phyloP scores from a whole-genome alignment of 257 asterid genomes.

The Orobanche coerulescens region DNA sequence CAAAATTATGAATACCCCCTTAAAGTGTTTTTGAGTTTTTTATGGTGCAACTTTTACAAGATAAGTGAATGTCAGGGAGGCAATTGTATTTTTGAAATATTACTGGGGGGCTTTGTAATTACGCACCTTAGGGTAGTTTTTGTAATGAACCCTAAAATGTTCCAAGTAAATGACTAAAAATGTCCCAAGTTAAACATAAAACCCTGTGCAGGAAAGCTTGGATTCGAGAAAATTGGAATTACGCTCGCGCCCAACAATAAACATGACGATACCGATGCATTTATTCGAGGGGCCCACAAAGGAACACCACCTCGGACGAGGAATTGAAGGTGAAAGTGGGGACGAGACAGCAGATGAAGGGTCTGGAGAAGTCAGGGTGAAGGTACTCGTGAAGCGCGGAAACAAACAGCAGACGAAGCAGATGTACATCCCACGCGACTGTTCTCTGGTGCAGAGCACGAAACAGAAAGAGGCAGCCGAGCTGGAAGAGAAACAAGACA shows the following conservation, averaged over 20 bases:
- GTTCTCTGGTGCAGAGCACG: constrained; percentile 88
- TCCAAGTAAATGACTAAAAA: not conserved
- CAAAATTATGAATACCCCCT: not conserved
- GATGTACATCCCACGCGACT: constrained; percentile 84
- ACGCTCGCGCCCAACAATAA: constrained; percentile 78
- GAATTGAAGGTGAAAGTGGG: constrained; percentile 77
- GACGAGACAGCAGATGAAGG: constrained; percentile 81
- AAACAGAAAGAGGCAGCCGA: constrained; percentile 98
- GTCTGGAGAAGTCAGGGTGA: constrained; percentile 66
- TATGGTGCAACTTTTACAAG: not conserved
- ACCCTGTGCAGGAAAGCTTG: constrained; percentile 80
- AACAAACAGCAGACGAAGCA: constrained; percentile 88
- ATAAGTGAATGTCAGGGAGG: not conserved
- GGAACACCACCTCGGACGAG: constrained; percentile 67
- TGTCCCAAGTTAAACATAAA: not conserved
- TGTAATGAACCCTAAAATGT: not conserved
- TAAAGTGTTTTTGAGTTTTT: not conserved
- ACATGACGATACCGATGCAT: constrained; percentile 93
- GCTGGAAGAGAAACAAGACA: constrained; percentile 96
- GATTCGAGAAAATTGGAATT: constrained; percentile 89
- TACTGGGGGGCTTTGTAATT: not conserved
- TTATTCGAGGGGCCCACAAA: constrained; percentile 67
- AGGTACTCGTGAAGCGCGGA: constrained; percentile 93
- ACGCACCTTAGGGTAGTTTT: not conserved
- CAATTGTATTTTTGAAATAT: not conserved